A percentile compares a stretch with the other conserved stretches of the same genome.
Evolutionary conservation across 2,329 filamentous ascomycete genomes (phyloP).

Genomic region (Microdochium trichocladiopsis): DNA sequence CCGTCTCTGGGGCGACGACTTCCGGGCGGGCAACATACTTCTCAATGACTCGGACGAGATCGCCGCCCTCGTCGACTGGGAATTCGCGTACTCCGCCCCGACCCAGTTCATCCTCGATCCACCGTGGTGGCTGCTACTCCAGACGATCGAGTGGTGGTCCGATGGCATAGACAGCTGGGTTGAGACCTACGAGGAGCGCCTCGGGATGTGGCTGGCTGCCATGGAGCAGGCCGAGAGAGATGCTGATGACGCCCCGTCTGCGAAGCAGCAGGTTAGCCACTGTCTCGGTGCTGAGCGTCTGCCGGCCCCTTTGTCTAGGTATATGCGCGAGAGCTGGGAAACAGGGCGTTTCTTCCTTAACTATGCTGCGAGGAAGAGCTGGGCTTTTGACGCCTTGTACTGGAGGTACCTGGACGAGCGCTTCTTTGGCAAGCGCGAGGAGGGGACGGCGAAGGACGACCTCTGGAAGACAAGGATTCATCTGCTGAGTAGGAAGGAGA

Average conservation of each 20-base stretch:
- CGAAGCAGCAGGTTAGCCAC: neutral
- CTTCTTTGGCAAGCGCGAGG: conserved; percentile 19
- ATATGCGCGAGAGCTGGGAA: conserved; percentile 29
- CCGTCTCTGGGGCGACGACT: conserved; percentile 25
- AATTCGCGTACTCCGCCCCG: conserved; percentile 27
- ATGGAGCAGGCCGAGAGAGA: conserved; percentile 23
- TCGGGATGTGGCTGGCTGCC: conserved; percentile 22
- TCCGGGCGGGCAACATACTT: conserved; percentile 24
- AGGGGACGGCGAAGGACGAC: conserved; percentile 4
- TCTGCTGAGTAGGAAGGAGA: conserved; percentile 16
- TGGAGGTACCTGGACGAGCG: conserved; percentile 27
- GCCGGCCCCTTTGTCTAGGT: conserved; percentile 15
- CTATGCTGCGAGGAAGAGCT: conserved; percentile 27
- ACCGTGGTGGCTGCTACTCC: conserved; percentile 30
- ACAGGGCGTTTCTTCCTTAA: conserved; percentile 22
- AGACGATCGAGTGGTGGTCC: conserved; percentile 22
- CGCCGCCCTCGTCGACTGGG: conserved; percentile 31
- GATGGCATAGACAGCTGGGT: conserved; percentile 21
- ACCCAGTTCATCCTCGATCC: conserved; percentile 24
- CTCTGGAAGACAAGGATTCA: conserved; percentile 20
- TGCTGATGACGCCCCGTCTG: neutral
- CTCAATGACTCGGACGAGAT: conserved; percentile 17
- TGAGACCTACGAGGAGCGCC: conserved; percentile 19
- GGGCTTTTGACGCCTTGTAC: conserved; percentile 27
- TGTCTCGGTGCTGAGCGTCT: neutral